Conservation (phyloP, 805 yeast genomes). For the Lachancea lanzarotensis region DNA sequence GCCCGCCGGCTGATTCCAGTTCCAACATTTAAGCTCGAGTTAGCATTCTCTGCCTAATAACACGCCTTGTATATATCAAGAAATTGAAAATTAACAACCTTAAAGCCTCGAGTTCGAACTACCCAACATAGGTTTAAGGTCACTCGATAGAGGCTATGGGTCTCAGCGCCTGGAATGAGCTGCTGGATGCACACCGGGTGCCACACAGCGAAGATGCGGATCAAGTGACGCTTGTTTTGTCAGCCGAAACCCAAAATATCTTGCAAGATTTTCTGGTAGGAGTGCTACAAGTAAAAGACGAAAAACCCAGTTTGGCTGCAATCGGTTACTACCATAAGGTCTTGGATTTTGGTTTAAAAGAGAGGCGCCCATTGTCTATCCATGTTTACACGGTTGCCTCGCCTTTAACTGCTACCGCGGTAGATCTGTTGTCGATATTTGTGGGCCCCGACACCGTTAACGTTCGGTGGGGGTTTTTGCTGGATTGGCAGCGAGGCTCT, state of each 20-base stretch:
- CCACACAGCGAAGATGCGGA: background rate
- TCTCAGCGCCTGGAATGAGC: constrained; percentile 1
- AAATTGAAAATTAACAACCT: background rate
- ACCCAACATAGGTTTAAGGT: background rate
- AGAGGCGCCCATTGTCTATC: background rate
- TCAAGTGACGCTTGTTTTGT: constrained; percentile 1
- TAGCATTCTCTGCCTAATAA: too few species aligned
- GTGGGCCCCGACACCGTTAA: background rate
- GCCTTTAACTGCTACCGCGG: background rate
- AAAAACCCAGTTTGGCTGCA: constrained; percentile 1
- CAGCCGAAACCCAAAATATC: constrained; percentile 2
- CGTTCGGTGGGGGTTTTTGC: constrained; percentile 10
- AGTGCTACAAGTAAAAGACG: constrained; percentile 2
- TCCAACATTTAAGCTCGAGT: too few species aligned
- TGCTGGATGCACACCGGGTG: constrained; percentile 1
- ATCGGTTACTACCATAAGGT: constrained; percentile 3
- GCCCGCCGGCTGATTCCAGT: too few species aligned
- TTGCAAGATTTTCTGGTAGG: constrained; percentile 1
- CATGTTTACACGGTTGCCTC: constrained; percentile 4
- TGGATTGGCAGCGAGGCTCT: constrained; percentile 21
- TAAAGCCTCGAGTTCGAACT: background rate
- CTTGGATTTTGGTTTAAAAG: background rate
- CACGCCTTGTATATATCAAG: too few species aligned
- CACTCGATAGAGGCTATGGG: background rate
- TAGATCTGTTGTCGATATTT: constrained; percentile 5